phyloP scores from a whole-genome alignment of 2,329 filamentous ascomycete species.

The Arthrinium phaeospermum region DNA sequence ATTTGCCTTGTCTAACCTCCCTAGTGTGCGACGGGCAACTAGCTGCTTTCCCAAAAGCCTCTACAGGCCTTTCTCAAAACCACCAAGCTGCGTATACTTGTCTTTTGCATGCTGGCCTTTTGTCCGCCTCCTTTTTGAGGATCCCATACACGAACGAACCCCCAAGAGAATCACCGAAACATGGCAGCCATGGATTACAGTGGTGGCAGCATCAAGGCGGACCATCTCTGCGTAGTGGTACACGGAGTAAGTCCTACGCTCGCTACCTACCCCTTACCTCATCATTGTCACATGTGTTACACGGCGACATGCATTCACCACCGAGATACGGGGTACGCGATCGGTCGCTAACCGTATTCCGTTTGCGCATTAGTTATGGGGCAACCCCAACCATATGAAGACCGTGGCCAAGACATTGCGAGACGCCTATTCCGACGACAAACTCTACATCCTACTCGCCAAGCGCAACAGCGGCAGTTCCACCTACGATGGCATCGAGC shows the following conservation, averaged over 20 bases:
- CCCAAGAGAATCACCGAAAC: neutral
- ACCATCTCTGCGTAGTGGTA: conserved; percentile 79
- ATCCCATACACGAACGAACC: neutral
- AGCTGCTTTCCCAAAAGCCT: neutral
- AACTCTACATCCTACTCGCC: conserved; percentile 72
- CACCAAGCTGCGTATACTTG: neutral
- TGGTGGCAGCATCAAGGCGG: conserved; percentile 59
- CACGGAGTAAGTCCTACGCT: conserved; percentile 66
- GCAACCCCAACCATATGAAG: conserved; percentile 75
- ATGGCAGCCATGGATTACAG: conserved; percentile 50
- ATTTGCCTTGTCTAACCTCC: neutral
- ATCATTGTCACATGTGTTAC: conserved; percentile 8
- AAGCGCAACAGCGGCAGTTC: conserved; percentile 77
- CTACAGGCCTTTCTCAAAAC: neutral
- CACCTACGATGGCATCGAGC: conserved; percentile 73
- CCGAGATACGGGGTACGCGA: conserved; percentile 30
- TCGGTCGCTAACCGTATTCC: conserved; percentile 28
- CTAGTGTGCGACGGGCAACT: neutral
- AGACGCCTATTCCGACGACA: conserved; percentile 63
- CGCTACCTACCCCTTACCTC: conserved; percentile 17
- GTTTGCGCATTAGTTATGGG: conserved; percentile 66
- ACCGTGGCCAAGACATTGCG: conserved; percentile 71
- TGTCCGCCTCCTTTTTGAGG: conserved; percentile 3
- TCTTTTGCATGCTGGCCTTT: conserved; percentile 11
- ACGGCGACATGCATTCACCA: neutral